These are phyloP conservation scores for Apiospora saccharicola DNA, from an alignment of 2,329 filamentous ascomycete species.

Conservation along the genomic window DNA sequence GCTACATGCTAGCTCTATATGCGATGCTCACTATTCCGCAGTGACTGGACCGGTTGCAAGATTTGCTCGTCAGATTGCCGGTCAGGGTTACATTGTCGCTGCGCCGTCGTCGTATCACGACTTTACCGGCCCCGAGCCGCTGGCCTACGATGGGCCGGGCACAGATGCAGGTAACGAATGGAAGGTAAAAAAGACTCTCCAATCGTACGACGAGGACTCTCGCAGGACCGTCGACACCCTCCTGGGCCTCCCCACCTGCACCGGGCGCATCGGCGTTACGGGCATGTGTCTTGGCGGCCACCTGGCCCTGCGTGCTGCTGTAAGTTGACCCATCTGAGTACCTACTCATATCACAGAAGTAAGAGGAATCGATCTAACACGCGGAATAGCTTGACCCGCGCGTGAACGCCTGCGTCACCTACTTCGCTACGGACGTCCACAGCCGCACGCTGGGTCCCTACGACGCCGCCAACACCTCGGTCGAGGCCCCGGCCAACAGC, in stretches of 20 bases:
- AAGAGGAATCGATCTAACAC: background rate
- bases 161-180: constrained; percentile 88
- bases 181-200: constrained; percentile 85
- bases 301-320: constrained; percentile 69
- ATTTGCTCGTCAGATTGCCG: constrained; percentile 90
- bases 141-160: constrained; percentile 86
- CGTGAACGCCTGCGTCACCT: constrained; percentile 80
- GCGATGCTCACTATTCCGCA: constrained; percentile 42
- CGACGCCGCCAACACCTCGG: constrained; percentile 54
- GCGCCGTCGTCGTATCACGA: constrained; percentile 93
- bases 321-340: constrained; percentile 43
- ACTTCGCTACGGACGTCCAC: constrained; percentile 94
- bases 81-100: constrained; percentile 91
- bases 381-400: constrained; percentile 71
- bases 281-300: constrained; percentile 96
- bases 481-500: constrained; percentile 47
- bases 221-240: constrained; percentile 73
- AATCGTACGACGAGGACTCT: constrained; percentile 86
- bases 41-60: constrained; percentile 90
- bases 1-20: constrained; percentile 22
- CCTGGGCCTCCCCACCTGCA: constrained; percentile 78
- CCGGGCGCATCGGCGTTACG: constrained; percentile 78
- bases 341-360: background rate
- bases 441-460: constrained; percentile 74
- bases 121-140: constrained; percentile 83